Conservation (phyloP, 257 asterid species). For the Salvia hispanica region DNA sequence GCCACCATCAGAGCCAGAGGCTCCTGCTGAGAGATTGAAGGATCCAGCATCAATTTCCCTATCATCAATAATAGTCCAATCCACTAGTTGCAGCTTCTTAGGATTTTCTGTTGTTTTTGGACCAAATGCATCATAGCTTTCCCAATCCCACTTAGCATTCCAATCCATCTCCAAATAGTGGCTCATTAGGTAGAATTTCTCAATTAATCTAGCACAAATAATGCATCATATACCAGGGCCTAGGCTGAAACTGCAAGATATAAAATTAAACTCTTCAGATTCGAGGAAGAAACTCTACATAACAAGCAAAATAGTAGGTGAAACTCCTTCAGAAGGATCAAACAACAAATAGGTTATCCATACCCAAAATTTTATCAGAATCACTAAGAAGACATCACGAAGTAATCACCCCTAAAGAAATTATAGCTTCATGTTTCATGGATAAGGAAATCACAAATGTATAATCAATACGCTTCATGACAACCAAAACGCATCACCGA, state of each 20-base stretch:
- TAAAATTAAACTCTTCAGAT: slow-evolving; percentile 22
- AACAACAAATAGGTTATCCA: slow-evolving; percentile 8
- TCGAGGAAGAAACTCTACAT: slow-evolving; percentile 16
- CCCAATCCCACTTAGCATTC: slow-evolving; percentile 79
- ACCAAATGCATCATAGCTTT: slow-evolving; percentile 50
- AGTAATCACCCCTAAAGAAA: slow-evolving; percentile 39
- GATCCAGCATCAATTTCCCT: slow-evolving; percentile 67
- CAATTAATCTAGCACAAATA: slow-evolving; percentile 32
- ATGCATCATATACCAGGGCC: slow-evolving; percentile 36
- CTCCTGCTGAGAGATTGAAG: slow-evolving; percentile 59
- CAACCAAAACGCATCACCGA: slow-evolving; percentile 26
- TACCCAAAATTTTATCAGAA: not conserved
- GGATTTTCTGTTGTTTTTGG: slow-evolving; percentile 59
- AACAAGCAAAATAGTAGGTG: slow-evolving; percentile 3
- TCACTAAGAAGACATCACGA: slow-evolving; percentile 27
- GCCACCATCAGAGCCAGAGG: slow-evolving; percentile 65
- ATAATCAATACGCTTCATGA: slow-evolving; percentile 4
- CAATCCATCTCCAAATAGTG: slow-evolving; percentile 69
- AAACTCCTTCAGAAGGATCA: slow-evolving; percentile 12
- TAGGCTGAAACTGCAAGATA: slow-evolving; percentile 34
- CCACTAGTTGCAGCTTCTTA: slow-evolving; percentile 62
- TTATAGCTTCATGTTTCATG: slow-evolving; percentile 24
- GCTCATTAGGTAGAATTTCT: slow-evolving; percentile 36
- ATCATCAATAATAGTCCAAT: slow-evolving; percentile 69
- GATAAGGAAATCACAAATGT: slow-evolving; percentile 3